Conservation (phyloP, 306 rosid species). For the Cucumis melo region DNA sequence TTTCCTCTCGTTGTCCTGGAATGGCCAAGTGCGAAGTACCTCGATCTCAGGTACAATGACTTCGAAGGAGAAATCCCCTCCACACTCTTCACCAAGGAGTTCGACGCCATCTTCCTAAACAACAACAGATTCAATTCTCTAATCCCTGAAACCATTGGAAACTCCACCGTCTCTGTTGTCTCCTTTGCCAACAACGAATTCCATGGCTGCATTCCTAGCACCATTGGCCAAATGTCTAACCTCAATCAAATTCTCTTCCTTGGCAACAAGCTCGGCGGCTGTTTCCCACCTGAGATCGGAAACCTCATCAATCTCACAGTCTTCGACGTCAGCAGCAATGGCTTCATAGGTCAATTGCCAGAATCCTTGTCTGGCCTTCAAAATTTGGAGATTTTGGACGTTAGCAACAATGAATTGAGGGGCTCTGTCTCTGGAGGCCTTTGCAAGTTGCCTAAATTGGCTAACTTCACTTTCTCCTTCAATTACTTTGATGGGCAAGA, state of each 20-base stretch:
- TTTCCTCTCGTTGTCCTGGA: neutral
- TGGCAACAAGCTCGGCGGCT: conserved; percentile 28
- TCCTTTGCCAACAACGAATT: conserved; percentile 31
- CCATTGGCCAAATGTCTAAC: conserved; percentile 29
- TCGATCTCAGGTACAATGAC: conserved; percentile 2
- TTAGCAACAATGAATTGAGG: conserved; percentile 28
- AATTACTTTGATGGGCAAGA: conserved; percentile 47
- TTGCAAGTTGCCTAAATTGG: conserved; percentile 39
- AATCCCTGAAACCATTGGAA: conserved; percentile 32
- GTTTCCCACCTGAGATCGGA: too few relatives aligned
- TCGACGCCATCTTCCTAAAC: conserved; percentile 41
- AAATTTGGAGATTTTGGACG: conserved; percentile 30
- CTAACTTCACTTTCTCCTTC: conserved; percentile 32
- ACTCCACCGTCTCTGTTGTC: conserved; percentile 28
- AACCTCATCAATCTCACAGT: conserved; percentile 11
- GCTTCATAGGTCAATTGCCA: conserved; percentile 40
- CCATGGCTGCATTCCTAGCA: conserved; percentile 31
- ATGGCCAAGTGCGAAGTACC: neutral
- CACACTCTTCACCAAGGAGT: neutral
- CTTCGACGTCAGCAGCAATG: conserved; percentile 35
- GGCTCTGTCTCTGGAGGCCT: conserved; percentile 33
- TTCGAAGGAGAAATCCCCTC: neutral
- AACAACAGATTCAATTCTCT: conserved; percentile 31
- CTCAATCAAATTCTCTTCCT: conserved; percentile 27
- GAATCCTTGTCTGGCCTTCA: conserved; percentile 15